Evolutionary conservation across 2,329 filamentous ascomycete genomes (phyloP).

Genomic region (Xylaria polymorpha): DNA sequence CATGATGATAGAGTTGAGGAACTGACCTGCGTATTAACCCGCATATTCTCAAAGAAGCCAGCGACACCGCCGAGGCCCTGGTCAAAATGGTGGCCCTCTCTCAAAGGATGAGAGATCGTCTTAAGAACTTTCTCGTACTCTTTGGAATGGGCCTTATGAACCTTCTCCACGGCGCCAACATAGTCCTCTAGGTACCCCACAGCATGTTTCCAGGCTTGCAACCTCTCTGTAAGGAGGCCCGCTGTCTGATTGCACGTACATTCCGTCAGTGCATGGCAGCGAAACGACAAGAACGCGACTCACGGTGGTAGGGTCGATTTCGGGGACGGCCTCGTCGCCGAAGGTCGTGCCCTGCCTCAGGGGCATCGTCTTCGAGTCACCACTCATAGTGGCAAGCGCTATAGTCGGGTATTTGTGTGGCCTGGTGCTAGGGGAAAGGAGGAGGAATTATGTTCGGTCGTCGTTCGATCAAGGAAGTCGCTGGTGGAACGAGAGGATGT

Average conservation of each 20-base stretch:
- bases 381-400: constrained; percentile 46
- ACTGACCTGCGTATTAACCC: constrained; percentile 81
- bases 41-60: constrained; percentile 93
- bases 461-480: constrained; percentile 8
- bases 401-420: constrained; percentile 1
- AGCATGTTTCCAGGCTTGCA: constrained; percentile 96
- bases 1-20: neutral
- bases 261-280: constrained; percentile 29
- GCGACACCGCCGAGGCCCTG: constrained; percentile 87
- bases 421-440: neutral
- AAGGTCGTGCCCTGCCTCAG: constrained; percentile 60
- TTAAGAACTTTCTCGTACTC: constrained; percentile 97
- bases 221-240: constrained; percentile 84
- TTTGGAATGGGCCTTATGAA: constrained; percentile 85
- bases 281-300: constrained; percentile 45
- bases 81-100: constrained; percentile 93
- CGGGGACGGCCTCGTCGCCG: constrained; percentile 69
- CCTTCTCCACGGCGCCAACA: constrained; percentile 84
- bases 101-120: constrained; percentile 87
- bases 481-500: neutral
- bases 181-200: constrained; percentile 93
- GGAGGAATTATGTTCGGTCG: neutral
- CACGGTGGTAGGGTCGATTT: constrained; percentile 69
- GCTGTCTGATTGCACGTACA: constrained; percentile 65
- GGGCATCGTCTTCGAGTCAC: constrained; percentile 53